Base-by-base conservation (phyloP, 441 rosid species). In the Gossypium schwendimanii region DNA sequence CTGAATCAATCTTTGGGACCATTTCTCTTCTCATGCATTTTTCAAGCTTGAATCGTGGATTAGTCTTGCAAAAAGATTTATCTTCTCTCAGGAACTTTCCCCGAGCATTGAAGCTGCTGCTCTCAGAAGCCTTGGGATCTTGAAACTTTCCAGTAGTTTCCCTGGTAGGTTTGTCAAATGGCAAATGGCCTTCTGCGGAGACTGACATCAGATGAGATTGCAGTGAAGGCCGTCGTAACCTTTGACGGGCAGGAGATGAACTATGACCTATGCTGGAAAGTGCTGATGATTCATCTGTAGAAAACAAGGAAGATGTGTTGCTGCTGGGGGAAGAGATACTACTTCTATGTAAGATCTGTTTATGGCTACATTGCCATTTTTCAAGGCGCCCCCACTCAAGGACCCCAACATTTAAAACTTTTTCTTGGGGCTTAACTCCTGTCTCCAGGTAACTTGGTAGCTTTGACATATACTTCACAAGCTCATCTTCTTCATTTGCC, bases 341-440 rank as follows among this genome's bases (percentile, higher is more conserved):
- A 81, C 47, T 73, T 77, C 84, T 82, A n/a, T 75, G 72, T 8
- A 80, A 73, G 61, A 79, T 26, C 77, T 78, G 88, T 69, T 81
- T 87, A 71, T 87, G 86, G 80, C 75, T 78, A 78, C 74, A 79
- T 70, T 90, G 90, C 97, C 97, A 94, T 77, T 85, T 89, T 76
- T 94, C 93, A 23, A 94, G 88, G 45, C 87, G 92, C 8, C 87
- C 82, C 99, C 97, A 92, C 61, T 89, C 92, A 73, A 94, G 94
- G 68, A 94, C 99, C 77, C 99, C 99, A 67, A 94, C 85, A 55
- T 85, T 91, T 79, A 91, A 81, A 74, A 86, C 84, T 70, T 82
- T 89, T 68, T 91, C 98, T 68, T 83, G 80, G 60, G 75, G 84
- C 2, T 75, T 77, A 76, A 81, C 84, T 71, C 90, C 83, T 78